Conservation (phyloP, 768 basidiomycete genomes). For the Sutorius australiensis region DNA sequence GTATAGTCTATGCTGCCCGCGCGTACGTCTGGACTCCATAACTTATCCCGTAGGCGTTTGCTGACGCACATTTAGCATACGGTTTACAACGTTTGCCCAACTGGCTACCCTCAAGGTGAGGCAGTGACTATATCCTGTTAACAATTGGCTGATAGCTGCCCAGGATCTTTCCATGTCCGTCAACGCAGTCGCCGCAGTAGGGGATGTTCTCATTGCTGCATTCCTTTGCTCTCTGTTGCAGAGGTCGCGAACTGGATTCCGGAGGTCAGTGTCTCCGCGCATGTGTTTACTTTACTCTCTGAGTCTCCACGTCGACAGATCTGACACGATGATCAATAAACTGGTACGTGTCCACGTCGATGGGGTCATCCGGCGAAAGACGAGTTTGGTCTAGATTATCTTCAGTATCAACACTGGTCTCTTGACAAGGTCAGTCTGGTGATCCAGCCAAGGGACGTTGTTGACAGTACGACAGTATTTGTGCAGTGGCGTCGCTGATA, state of each 20-base stretch:
- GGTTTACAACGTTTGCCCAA: constrained; percentile 42
- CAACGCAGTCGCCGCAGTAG: constrained; percentile 50
- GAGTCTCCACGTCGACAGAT: constrained; percentile 18
- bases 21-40: constrained; percentile 32
- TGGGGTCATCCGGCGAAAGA: neutral
- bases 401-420: constrained; percentile 48
- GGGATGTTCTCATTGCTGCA: constrained; percentile 50
- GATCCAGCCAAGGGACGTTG: too few relatives aligned
- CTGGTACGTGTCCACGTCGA: constrained; percentile 23
- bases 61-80: constrained; percentile 35
- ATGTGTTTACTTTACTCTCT: neutral
- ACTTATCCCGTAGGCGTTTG: neutral
- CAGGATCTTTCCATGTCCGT: constrained; percentile 48
- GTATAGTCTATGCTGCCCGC: constrained; percentile 34
- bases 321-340: constrained; percentile 55
- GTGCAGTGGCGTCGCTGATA: constrained; percentile 55
- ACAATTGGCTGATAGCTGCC: neutral
- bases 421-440: constrained; percentile 22
- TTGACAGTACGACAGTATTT: constrained; percentile 34
- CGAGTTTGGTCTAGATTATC: constrained; percentile 34
- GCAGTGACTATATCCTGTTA: neutral
- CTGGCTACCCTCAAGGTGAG: constrained; percentile 44
- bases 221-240: constrained; percentile 47
- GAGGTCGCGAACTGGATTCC: constrained; percentile 50
- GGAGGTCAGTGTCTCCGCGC: constrained; percentile 29